Evolutionary conservation across 257 asterid species (phyloP), one percentile per base, ranked within the genome.

Genomic region (Nicotiana undulata): DNA sequence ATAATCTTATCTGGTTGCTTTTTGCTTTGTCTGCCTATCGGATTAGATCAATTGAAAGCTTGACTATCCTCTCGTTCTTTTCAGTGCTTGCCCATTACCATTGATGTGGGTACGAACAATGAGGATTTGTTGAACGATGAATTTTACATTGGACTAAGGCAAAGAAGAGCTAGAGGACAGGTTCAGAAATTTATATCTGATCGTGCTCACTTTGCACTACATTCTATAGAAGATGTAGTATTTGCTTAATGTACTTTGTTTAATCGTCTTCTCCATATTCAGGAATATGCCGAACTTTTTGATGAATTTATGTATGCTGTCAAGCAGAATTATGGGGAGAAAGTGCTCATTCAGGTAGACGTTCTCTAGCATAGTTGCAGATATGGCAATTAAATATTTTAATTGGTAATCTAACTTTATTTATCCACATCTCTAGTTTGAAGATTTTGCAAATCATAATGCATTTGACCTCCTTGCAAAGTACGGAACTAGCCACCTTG

Each of bases 381-480:
- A 44, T 58, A 52, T 59, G 63, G 16, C 51, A 29, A 40, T 49
- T 56, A 18, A 72, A 29, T 6, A 60, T 58, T 58, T 34, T 29
- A 77, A 77, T n/a, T 59, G 52, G 32, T 53, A 66, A 81, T 64
- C 52, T 37, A 22, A 56, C 64, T 20, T 24, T 63, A 49, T 49
- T 74, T 44, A 46, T 59, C 63, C 77, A 26, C 46, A 60, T 79
- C 68, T 83, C 75, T 91, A 92, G 97, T 92, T 92, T 84, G 97
- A 92, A 87, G 97, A 92, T 89, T 92, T 92, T 64, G 97, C 96
- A 44, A 92, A 92, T 85, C 97, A 92, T 85, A 92, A 92, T 84
- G 97, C 97, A 70, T 92, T 92, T 79, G 96, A 92, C 83, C 96
- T 92, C 37, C 96, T 92, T 34, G 87, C 92, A 2, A 92, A 91